Percentiles rank a stretch among this genome's conserved stretches.
These are phyloP conservation scores for Lolium perenne DNA, from an alignment of 176 grass and related monocot species.

Conservation along the genomic window DNA sequence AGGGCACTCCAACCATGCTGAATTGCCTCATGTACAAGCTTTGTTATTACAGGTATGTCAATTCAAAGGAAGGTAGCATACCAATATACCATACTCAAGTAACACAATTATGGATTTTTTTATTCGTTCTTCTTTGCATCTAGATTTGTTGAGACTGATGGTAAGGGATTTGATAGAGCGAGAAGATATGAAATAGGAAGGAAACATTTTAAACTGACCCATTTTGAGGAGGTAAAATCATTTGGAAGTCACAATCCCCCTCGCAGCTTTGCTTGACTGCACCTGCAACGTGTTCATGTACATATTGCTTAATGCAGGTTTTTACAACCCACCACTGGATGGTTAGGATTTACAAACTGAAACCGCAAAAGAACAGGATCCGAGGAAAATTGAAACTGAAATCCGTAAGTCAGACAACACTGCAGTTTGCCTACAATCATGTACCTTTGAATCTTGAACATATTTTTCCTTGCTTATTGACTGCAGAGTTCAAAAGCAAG, in stretches of 20 bases:
- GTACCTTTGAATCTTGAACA: not conserved
- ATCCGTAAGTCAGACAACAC: constrained; percentile 49
- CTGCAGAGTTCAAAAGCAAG: constrained; percentile 58
- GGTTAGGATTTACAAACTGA: constrained; percentile 86
- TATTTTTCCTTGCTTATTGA: not conserved
- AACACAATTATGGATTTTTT: not conserved
- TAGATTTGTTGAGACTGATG: constrained; percentile 93
- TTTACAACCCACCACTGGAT: constrained; percentile 87
- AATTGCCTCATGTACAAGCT: constrained; percentile 99
- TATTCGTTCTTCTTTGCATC: constrained; percentile 45
- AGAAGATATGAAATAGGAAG: constrained; percentile 97
- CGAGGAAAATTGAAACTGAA: constrained; percentile 62
- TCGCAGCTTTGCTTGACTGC: not conserved
- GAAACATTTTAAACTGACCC: constrained; percentile 94
- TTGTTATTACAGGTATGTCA: constrained; percentile 88
- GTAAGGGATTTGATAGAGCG: constrained; percentile 88
- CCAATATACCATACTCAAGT: not conserved
- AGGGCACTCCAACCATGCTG: constrained; percentile 84
- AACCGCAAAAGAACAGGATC: constrained; percentile 70
- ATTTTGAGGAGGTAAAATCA: constrained; percentile 87
- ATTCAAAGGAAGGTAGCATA: not conserved
- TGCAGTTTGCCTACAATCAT: constrained; percentile 24
- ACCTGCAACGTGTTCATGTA: not conserved
- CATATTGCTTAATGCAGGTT: constrained; percentile 50
- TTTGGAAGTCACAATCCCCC: not conserved